phyloP scores from a whole-genome alignment of 139 green algal species.

The Volvox reticuliferus region DNA sequence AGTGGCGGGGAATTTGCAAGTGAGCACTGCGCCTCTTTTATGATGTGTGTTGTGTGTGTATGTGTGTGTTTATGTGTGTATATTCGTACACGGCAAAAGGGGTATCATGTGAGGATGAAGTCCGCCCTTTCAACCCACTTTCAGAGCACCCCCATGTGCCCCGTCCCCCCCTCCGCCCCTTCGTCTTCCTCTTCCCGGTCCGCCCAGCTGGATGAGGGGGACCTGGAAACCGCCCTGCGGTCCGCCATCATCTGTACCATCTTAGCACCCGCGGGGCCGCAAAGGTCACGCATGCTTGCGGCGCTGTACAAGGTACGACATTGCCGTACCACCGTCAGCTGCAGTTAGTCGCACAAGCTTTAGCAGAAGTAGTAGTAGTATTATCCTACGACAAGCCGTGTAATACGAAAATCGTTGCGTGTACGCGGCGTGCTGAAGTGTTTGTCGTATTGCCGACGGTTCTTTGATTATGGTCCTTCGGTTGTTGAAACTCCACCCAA shows the following conservation, averaged over 20 bases:
- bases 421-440: no score
- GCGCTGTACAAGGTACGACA: constrained; percentile 87
- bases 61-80: background rate
- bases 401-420: background rate
- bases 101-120: no score
- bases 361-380: background rate
- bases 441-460: no score
- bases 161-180: background rate
- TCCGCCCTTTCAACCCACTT: background rate
- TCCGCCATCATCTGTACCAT: constrained; percentile 92
- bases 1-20: background rate
- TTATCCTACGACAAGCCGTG: background rate
- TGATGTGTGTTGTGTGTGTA: background rate
- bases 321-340: background rate
- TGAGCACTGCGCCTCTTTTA: background rate
- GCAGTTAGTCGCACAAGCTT: background rate
- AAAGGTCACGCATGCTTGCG: constrained; percentile 89
- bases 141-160: background rate
- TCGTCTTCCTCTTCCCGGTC: background rate
- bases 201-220: constrained; percentile 71
- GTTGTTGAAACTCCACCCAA: no score
- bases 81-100: no score
- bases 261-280: constrained; percentile 90
- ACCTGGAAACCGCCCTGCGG: constrained; percentile 82
- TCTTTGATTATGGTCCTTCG: no score